Conservation (phyloP, 2,329 filamentous ascomycete species). For the Fusarium bactridioides region DNA sequence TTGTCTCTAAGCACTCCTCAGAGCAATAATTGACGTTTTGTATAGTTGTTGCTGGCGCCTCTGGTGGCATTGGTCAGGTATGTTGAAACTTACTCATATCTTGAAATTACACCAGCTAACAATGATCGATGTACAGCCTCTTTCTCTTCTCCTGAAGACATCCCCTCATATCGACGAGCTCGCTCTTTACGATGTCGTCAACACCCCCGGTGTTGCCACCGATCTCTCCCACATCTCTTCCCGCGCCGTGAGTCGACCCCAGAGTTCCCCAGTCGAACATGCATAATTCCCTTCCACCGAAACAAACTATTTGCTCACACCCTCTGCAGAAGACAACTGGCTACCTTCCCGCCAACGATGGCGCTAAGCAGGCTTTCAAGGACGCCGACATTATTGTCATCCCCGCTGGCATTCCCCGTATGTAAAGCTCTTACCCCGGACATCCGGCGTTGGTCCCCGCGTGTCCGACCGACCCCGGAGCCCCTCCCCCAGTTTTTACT, state of each 20-base stretch:
- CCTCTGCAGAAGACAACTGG: constrained; percentile 77
- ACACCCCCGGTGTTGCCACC: constrained; percentile 93
- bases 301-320: constrained; percentile 43
- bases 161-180: constrained; percentile 90
- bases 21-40: constrained; percentile 13
- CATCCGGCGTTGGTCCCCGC: constrained; percentile 21
- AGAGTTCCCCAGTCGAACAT: constrained; percentile 16
- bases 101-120: constrained; percentile 19
- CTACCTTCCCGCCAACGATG: constrained; percentile 86
- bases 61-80: constrained; percentile 98
- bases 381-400: constrained; percentile 97
- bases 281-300: constrained; percentile 37
- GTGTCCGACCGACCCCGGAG: constrained; percentile 28
- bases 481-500: constrained; percentile 23
- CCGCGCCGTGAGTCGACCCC: constrained; percentile 67
- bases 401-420: constrained; percentile 96
- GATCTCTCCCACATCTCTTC: constrained; percentile 98
- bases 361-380: constrained; percentile 84
- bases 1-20: not conserved
- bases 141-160: constrained; percentile 95
- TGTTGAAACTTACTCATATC: constrained; percentile 38
- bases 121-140: constrained; percentile 66
- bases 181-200: constrained; percentile 98
- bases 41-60: constrained; percentile 87
- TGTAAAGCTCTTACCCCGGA: constrained; percentile 49